These are phyloP conservation scores for Silene conica DNA, from an alignment of 148 eudicot genomes.

Conservation along the genomic window DNA sequence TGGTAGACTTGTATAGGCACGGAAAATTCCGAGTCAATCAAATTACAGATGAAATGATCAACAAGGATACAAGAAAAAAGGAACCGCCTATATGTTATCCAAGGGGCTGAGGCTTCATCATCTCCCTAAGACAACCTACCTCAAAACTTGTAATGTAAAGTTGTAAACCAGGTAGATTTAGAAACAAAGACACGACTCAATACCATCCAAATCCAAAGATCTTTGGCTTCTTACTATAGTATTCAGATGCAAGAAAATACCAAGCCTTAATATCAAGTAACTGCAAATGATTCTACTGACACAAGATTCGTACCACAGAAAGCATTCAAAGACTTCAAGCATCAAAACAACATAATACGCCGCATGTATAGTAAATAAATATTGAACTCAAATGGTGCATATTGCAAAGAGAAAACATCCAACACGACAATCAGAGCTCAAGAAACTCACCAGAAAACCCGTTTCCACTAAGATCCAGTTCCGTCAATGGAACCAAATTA, in stretches of 20 bases:
- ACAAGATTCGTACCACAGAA: neutral
- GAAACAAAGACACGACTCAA: neutral
- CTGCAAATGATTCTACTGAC: neutral
- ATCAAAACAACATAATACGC: neutral
- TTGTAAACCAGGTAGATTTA: neutral
- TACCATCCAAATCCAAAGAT: slow-evolving; percentile 2
- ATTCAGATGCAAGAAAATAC: too few relatives aligned
- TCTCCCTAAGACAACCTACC: neutral
- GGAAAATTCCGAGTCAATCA: neutral
- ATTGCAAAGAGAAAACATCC: neutral
- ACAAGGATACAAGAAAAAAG: neutral
- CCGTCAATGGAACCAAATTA: slow-evolving; percentile 49
- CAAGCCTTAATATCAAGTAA: too few relatives aligned
- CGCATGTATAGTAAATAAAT: neutral
- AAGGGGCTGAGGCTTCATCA: neutral
- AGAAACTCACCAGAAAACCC: slow-evolving; percentile 72
- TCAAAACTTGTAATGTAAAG: neutral
- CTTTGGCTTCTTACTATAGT: neutral
- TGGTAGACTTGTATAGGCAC: neutral
- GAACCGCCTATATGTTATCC: neutral
- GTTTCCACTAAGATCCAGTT: slow-evolving; percentile 85
- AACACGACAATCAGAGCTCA: neutral
- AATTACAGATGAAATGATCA: neutral
- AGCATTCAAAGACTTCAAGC: neutral
- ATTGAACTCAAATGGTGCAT: neutral